phyloP scores from a whole-genome alignment of 176 grass and related monocot species.

The Tillandsia leiboldiana region DNA sequence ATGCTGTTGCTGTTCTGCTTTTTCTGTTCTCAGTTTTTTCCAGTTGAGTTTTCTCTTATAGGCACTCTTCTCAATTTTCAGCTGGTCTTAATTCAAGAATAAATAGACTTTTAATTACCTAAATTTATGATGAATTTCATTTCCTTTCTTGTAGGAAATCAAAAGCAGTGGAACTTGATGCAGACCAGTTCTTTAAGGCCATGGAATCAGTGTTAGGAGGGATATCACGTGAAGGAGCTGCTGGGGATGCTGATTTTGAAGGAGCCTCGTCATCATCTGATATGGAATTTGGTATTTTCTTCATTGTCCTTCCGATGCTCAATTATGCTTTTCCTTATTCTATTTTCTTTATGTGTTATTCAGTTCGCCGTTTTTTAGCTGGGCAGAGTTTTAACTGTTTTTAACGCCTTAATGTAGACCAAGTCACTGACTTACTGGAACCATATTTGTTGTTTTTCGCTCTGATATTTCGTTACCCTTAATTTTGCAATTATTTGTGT shows the following conservation, averaged over 20 bases:
- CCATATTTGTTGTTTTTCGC: not conserved
- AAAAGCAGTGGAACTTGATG: slow-evolving; percentile 74
- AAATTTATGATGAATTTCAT: slow-evolving; percentile 13
- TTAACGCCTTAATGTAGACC: no score
- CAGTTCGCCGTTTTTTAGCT: not conserved
- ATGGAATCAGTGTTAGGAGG: slow-evolving; percentile 62
- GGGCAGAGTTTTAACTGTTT: no score
- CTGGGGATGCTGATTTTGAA: slow-evolving; percentile 30
- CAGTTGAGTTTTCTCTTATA: not conserved
- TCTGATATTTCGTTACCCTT: not conserved
- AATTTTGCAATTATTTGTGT: not conserved
- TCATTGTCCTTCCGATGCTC: slow-evolving; percentile 4
- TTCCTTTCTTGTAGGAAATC: slow-evolving; percentile 37
- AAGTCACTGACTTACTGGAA: not conserved
- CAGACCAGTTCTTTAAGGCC: slow-evolving; percentile 78
- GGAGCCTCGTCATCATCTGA: slow-evolving; percentile 56
- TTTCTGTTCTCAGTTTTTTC: not conserved
- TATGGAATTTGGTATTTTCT: slow-evolving; percentile 67
- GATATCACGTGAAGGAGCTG: slow-evolving; percentile 24
- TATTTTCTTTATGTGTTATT: not conserved
- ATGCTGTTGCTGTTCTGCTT: not conserved
- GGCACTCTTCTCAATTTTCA: not conserved
- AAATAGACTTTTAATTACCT: no score
- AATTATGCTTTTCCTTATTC: not conserved
- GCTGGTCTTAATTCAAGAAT: not conserved